Base-by-base conservation (phyloP, 2,329 filamentous ascomycete genomes). In the Elsinoe perseae region DNA sequence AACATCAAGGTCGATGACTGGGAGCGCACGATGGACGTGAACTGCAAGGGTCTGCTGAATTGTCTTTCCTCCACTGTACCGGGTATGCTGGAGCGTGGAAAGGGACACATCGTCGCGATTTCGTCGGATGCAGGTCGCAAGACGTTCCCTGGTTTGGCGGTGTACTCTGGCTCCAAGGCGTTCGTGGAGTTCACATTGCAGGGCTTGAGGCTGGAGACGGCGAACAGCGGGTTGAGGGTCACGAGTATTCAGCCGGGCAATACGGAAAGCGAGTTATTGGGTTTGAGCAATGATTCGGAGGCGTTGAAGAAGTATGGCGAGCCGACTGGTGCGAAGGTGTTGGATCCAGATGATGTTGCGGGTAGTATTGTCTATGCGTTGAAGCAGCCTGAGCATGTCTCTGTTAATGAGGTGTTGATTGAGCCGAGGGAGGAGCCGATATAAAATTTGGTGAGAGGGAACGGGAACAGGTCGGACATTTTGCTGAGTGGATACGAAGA, bases 101-200 rank as follows among this genome's bases (percentile, higher is more conserved):
- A 70, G 23, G 86, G 86, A 2, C 87, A 91, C 70, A 80, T 92
- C 60, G 85, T 92, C 3, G 85, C 86, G 63, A 89, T 92, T 63
- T 90, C 87, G 0, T 91, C 87, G 0, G 87, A 91, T 61, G 87
- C 87, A 1, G 87, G 87, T 0, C 82, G 87, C 56, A 90, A 90
- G 69, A 85, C 89, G 6, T 91, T 91, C 73, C 86, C 87, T 0
- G 87, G 87, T 0, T 73, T 91, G 10, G 87, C 87, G 54, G 87
- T 92, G 32, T 92, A 92, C 76, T 89, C 85, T 0, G 87, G 85
- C 23, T 86, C 81, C 70, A 92, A 92, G 68, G 89, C 91, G 78
- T 92, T 92, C 66, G 86, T 92, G 56, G 87, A 92, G 68, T 87
- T 86, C 1, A 87, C 86, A 0, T 76, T 92, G n/a, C 87, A 91